A percentile compares a stretch with the other conserved stretches of the same genome.
These are phyloP conservation scores for Chaetomiaceae sp. DNA, from an alignment of 2,329 filamentous ascomycete species.

Conservation along the genomic window DNA sequence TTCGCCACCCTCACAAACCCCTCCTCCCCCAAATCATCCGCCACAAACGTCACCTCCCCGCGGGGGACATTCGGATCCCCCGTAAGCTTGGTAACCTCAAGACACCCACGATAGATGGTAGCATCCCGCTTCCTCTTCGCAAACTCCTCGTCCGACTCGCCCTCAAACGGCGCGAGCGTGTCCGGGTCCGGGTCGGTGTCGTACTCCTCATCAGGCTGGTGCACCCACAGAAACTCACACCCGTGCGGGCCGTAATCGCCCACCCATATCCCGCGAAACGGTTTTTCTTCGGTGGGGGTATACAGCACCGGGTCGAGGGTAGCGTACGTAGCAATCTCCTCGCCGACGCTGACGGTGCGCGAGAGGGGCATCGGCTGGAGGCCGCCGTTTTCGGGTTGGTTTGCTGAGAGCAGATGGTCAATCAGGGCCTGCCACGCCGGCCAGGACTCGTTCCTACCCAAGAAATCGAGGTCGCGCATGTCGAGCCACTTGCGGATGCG, in stretches of 20 bases:
- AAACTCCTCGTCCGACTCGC: conserved; percentile 28
- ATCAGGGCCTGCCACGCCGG: too few relatives aligned
- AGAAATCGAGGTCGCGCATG: conserved; percentile 37
- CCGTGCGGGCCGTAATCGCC: conserved; percentile 87
- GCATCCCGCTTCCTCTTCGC: conserved; percentile 37
- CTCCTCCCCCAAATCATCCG: conserved; percentile 65
- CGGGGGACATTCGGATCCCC: conserved; percentile 87
- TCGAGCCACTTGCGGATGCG: conserved; percentile 74
- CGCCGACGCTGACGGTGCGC: conserved; percentile 42
- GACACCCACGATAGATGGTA: conserved; percentile 50
- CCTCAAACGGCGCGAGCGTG: conserved; percentile 35
- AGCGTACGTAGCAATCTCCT: conserved; percentile 58
- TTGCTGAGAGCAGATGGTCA: too few relatives aligned
- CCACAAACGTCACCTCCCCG: conserved; percentile 78
- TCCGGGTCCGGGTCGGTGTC: conserved; percentile 37
- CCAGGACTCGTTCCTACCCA: too few relatives aligned
- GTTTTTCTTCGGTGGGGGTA: conserved; percentile 72
- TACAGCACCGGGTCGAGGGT: conserved; percentile 73
- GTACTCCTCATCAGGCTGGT: conserved; percentile 63
- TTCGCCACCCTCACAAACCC: conserved; percentile 62
- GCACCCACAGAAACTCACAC: conserved; percentile 78
- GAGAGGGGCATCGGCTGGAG: too few relatives aligned
- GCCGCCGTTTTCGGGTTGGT: too few relatives aligned
- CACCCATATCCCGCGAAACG: conserved; percentile 87
- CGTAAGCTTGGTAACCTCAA: conserved; percentile 86